Conservation (phyloP, 495 filamentous ascomycete genomes). For the Glonium stellatum region DNA sequence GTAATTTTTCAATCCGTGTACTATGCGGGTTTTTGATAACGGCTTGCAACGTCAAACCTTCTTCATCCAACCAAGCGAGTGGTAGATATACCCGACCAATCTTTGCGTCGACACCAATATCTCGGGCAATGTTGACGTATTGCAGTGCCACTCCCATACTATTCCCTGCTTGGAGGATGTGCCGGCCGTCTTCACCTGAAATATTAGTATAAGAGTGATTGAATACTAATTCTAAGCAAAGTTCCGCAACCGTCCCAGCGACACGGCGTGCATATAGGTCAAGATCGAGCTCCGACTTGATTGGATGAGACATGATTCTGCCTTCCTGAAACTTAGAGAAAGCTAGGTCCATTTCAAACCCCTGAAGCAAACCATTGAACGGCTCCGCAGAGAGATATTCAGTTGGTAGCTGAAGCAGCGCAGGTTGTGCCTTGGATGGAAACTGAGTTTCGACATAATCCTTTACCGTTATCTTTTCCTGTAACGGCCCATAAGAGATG, state of each 20-base stretch:
- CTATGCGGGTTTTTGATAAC: constrained; percentile 44
- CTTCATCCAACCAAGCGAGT: constrained; percentile 50
- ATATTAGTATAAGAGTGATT: constrained; percentile 39
- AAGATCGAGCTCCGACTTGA: constrained; percentile 48
- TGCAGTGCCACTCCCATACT: constrained; percentile 63
- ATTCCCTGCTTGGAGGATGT: constrained; percentile 41
- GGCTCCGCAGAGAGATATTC: constrained; percentile 45
- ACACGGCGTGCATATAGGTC: constrained; percentile 53
- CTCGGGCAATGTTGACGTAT: constrained; percentile 65
- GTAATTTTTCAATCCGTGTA: constrained; percentile 40
- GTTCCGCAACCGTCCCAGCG: constrained; percentile 60
- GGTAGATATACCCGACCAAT: constrained; percentile 60
- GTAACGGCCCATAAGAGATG: constrained; percentile 29
- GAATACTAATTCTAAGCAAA: constrained; percentile 57
- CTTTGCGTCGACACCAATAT: constrained; percentile 54
- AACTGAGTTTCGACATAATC: constrained; percentile 41
- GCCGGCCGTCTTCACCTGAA: constrained; percentile 13
- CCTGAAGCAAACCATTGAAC: constrained; percentile 51
- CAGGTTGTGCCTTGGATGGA: constrained; percentile 41
- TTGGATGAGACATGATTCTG: constrained; percentile 40
- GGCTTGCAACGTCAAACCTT: constrained; percentile 45
- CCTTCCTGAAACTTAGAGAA: constrained; percentile 34
- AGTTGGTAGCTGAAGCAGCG: constrained; percentile 49
- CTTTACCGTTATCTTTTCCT: constrained; percentile 20
- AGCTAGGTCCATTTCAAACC: constrained; percentile 55